phyloP scores from a whole-genome alignment of 345 rosid species.

The Citrus reticulata region DNA sequence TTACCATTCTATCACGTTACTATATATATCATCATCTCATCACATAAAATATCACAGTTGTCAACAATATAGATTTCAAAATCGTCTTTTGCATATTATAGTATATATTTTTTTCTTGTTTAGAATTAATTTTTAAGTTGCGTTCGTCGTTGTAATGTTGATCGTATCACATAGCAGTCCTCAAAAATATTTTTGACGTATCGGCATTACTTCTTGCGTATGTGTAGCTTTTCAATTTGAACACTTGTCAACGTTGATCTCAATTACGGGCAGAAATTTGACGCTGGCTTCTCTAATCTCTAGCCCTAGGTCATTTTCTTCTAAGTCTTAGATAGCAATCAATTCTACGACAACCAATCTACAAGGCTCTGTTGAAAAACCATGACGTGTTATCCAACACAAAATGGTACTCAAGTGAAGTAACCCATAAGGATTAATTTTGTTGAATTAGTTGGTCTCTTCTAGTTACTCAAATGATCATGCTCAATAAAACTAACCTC shows the following conservation, averaged over 20 bases:
- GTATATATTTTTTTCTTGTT: not conserved
- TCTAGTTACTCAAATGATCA: slow-evolving; percentile 9
- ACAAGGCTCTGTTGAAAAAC: not conserved
- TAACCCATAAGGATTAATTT: slow-evolving; percentile 27
- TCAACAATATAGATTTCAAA: too few species aligned
- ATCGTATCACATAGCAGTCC: too few species aligned
- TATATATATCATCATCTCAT: not conserved
- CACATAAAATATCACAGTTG: not conserved
- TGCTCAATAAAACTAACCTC: slow-evolving; percentile 25
- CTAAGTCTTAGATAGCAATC: slow-evolving; percentile 7
- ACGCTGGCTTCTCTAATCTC: not conserved
- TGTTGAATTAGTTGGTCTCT: slow-evolving; percentile 17
- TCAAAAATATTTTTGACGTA: too few species aligned
- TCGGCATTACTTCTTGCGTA: too few species aligned
- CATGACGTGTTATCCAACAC: slow-evolving; percentile 36
- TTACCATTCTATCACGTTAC: not conserved
- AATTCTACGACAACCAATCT: slow-evolving; percentile 2
- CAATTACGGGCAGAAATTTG: not conserved
- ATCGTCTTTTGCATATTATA: not conserved
- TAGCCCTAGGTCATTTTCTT: not conserved
- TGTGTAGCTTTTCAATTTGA: not conserved
- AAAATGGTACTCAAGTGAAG: slow-evolving; percentile 31
- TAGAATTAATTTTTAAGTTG: not conserved
- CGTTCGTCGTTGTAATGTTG: too few species aligned
- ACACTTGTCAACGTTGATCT: not conserved